Conservation (phyloP, 345 rosid genomes). For the Mangifera indica region DNA sequence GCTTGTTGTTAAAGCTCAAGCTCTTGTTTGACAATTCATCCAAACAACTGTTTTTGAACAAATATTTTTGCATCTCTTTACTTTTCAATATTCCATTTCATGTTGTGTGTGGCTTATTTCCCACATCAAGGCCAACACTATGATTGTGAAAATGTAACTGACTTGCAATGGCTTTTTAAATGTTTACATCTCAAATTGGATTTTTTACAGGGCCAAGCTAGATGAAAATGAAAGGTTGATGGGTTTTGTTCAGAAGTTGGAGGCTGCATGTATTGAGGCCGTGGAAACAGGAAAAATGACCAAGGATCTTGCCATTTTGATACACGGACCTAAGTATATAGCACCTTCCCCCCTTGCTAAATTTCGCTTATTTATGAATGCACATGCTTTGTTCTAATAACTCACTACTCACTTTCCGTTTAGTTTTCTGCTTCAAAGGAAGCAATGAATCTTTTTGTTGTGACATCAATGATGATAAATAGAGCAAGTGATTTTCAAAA, state of each 20-base stretch:
- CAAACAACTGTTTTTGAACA: neutral
- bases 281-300: slow-evolving; percentile 95
- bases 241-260: slow-evolving; percentile 80
- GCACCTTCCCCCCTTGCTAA: neutral
- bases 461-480: neutral
- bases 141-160: neutral
- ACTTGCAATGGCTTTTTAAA: neutral
- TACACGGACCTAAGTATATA: slow-evolving; percentile 79
- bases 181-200: neutral
- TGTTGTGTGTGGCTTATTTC: neutral
- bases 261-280: slow-evolving; percentile 77
- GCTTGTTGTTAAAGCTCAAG: neutral
- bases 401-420: neutral
- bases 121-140: neutral
- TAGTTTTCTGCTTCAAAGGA: neutral
- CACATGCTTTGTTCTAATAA: too few species aligned
- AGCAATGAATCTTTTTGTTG: neutral
- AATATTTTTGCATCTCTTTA: neutral
- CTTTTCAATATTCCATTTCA: neutral
- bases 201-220: slow-evolving; percentile 68
- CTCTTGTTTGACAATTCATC: neutral
- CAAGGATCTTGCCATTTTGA: slow-evolving; percentile 87
- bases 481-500: neutral
- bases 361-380: neutral
- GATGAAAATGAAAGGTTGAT: slow-evolving; percentile 70